Percentiles rank a stretch among this genome's conserved stretches.
phyloP scores from a whole-genome alignment of 306 rosid species.

The Citrullus amarus region DNA sequence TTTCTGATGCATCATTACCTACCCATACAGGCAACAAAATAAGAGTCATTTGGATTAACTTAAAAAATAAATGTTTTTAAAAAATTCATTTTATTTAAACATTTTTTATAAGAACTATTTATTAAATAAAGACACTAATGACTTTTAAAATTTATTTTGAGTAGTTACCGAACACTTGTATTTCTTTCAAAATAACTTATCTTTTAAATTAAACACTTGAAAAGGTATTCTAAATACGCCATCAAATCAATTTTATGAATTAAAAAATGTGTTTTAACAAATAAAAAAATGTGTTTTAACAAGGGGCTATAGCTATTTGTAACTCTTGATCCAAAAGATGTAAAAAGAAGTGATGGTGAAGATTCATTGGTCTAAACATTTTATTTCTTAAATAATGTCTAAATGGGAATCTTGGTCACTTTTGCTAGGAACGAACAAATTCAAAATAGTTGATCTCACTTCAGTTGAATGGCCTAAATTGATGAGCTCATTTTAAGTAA shows the following conservation, averaged over 20 bases:
- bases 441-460: background rate
- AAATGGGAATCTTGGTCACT: background rate
- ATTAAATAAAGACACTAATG: too few species aligned
- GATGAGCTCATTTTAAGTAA: background rate
- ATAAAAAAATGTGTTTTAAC: too few species aligned
- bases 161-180: too few species aligned
- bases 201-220: too few species aligned
- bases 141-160: too few species aligned
- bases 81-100: too few species aligned
- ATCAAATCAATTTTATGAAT: background rate
- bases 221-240: too few species aligned
- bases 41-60: background rate
- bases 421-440: background rate
- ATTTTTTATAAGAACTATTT: too few species aligned
- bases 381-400: background rate
- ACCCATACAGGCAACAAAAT: background rate
- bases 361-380: background rate
- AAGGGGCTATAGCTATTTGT: background rate
- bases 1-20: constrained; percentile 88
- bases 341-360: background rate
- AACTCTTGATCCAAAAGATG: background rate
- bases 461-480: background rate
- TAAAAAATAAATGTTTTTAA: too few species aligned
- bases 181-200: too few species aligned
- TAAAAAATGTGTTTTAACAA: too few species aligned